Evolutionary conservation across 768 basidiomycete genomes (phyloP), one percentile per base, ranked within the genome.

Genomic region (Solioccasus polychromus): DNA sequence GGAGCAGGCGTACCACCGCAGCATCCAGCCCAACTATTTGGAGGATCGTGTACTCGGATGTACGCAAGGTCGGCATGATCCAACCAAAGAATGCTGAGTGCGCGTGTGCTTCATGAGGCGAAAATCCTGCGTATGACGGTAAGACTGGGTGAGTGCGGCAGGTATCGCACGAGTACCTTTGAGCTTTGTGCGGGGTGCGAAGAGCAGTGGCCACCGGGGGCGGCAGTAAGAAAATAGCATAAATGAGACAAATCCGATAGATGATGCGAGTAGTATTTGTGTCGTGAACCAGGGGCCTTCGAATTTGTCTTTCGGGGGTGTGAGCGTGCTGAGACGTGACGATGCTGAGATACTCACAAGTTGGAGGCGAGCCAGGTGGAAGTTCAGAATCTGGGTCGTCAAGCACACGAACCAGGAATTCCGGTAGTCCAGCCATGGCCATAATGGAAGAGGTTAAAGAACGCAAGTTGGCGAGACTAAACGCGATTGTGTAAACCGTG

Each of bases 1-100:
- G 35, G 24, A 15, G 25, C 9, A 35, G 49, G 75, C 90, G 58
- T 60, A 92, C 92, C 57, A 98, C 96, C 2, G 92, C 94, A 32
- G 95, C 95, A 66, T 99, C 95, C 32, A 99, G 71, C 0, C 95
- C 95, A 11, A 99, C 95, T 39, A 96, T 95, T 66, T 97, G 93
- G 3, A 99, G 74, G 3, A 99, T 82, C 0, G 92, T 88, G 50
- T 90, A 93, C 62, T 99, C 95, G 35, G 90, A 93, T 0, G 86
- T 92, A 47, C 78, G 72, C 34, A 97, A 76, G 0, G 95, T 98
- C 1, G 95, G 95, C 54, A 95, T 68, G 42, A 99, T 88, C 95
- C 96, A 99, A 20, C 92, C 92, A 68, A 96, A 92, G 70, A 96
- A 89, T 0, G 86, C 82, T 48, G 80, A 76, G 55, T 90, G 86